Evolutionary conservation across 805 yeast species (phyloP).

Genomic region (Monosporozyma unispora): DNA sequence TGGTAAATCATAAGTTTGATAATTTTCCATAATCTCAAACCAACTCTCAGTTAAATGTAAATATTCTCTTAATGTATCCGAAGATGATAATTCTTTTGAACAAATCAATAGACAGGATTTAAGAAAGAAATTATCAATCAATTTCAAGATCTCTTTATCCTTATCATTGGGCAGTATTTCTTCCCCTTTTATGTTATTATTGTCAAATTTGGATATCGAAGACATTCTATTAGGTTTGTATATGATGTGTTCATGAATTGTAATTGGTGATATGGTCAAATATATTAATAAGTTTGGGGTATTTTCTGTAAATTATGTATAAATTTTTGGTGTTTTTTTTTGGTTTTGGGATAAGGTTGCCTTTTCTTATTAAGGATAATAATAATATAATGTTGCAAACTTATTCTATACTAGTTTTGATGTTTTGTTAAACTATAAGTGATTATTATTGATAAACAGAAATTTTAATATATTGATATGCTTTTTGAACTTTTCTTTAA

Average conservation of each 20-base stretch:
- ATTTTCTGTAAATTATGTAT: background rate
- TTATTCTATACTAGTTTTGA: no score
- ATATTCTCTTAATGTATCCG: background rate
- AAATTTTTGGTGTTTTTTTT: background rate
- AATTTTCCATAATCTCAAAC: slow-evolving; percentile 4
- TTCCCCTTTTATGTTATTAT: background rate
- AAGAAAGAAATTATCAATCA: slow-evolving; percentile 53
- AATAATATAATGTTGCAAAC: background rate
- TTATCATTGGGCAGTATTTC: background rate
- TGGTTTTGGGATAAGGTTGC: background rate
- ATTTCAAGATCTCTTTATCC: slow-evolving; percentile 25
- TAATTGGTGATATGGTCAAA: background rate
- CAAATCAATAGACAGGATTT: slow-evolving; percentile 52
- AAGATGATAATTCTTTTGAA: slow-evolving; percentile 20
- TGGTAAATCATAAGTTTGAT: slow-evolving; percentile 8
- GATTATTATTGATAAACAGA: background rate
- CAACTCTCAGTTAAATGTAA: slow-evolving; percentile 8
- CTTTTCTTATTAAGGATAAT: background rate
- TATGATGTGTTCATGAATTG: background rate
- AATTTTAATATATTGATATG: background rate
- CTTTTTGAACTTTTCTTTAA: background rate
- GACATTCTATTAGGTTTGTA: background rate
- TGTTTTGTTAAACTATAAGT: no score
- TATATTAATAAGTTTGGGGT: background rate
- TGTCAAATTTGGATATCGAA: background rate